Base-by-base conservation (phyloP, 2,329 filamentous ascomycete genomes). In the Ploettnerulaceae sp. region DNA sequence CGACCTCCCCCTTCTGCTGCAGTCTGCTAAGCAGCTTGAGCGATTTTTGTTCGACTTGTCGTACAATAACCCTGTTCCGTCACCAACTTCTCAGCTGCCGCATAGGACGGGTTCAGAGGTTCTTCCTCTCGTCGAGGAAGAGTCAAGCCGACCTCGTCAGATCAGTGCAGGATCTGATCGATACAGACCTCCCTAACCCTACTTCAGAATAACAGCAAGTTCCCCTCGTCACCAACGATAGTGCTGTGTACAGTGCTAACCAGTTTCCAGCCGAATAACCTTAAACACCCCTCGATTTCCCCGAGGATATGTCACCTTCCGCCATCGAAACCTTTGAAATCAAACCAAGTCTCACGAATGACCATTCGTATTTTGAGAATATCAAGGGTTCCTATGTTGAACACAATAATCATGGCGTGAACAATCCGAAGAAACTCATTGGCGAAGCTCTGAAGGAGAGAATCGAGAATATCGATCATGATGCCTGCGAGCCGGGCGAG, bases 51-150 rank as follows among this genome's bases (percentile, higher is more conserved):
- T 77, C 67, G 70, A 75, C 67, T 66, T 66, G 60, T 67, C 68
- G 61, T 66, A 67, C 64, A 67, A 72, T 66, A 68, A 62, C 67
- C 73, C 73, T 60, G 66, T 69, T 69, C 77, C 75, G 69, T 77
- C 77, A 69, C 71, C 77, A 71, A 71, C 72, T 70, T 72, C 75
- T 79, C 86, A 95, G 88, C 91, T 97, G 93, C 93, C 93, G 93
- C 91, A 98, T 98, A 97, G 89, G 87, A 94, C 86, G 83, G 81
- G 81, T 84, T 84, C 81, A 81, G 79, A 83, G 86, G 86, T 90
- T 95, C 91, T 97, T 97, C 91, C 90, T 95, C 91, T 93, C 75
- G 76, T 75, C 71, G 91, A 90, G 93, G 93, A 91, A 94, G 93
- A 93, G 89, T 95, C 89, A 86, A 89, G 86, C 85, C 91, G 89